Evolutionary conservation across 148 eudicot genomes (phyloP), one percentile per base, ranked within the genome.

Genomic region (Amaranthus hypochondriacus): DNA sequence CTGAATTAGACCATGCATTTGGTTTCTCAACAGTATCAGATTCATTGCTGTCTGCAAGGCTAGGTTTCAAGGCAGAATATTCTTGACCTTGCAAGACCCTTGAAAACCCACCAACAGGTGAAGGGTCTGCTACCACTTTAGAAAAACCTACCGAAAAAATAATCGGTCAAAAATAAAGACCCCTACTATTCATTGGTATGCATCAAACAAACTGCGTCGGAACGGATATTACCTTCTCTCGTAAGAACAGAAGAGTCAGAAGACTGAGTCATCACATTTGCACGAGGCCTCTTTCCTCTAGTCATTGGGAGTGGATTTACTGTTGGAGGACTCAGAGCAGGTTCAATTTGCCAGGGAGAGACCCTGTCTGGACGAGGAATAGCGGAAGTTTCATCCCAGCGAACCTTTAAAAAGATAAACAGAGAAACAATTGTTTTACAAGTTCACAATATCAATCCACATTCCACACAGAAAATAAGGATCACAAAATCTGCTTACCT

Each of bases 71-170:
- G 87, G 86, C 77, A 62, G 86, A 76, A 59, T 75, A 75, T 81
- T 96, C 99, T 92, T 92, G 97, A 87, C 92, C 93, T 88, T 95
- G 97, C 89, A 86, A 81, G 84, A 87, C 89, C 88, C 96, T 89
- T 47, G 90, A 71, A 56, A 85, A 82, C 73, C 87, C 92, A 78
- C 78, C 84, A 15, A 84, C 79, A 71, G 89, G 89, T 68, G 80
- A 76, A 85, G 88, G 87, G 84, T 95, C 94, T 73, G 81, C 78
- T 48, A 79, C 72, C 71, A 80, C 77, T 80, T 85, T 95, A 49
- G 86, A 79, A 49, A 85, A 84, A 81, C 88, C 96, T 93, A 59
- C 55, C n/a, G 12, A 69, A 76, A 11, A 13, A 44, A 14, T 12
- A 21, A 74, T 66, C 50, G 72, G 69, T n/a, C 48, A 39, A 66